phyloP scores from a whole-genome alignment of 2,329 filamentous ascomycete species.

The Metarhizium sp. region DNA sequence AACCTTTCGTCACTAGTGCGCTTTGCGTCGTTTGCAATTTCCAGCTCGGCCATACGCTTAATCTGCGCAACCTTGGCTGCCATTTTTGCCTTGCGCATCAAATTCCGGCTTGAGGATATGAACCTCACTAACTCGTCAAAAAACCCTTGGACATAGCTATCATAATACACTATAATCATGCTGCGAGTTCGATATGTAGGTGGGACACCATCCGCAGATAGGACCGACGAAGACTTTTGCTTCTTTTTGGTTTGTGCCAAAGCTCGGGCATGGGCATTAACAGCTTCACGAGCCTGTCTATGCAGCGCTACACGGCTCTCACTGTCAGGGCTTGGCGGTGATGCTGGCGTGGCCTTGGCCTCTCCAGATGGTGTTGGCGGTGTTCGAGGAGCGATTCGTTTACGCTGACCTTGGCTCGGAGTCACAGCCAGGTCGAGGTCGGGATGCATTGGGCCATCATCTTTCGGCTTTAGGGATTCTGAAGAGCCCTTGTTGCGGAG shows the following conservation, averaged over 20 bases:
- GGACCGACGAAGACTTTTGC: conserved; percentile 40
- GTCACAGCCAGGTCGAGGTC: conserved; percentile 6
- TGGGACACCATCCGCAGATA: conserved; percentile 37
- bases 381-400: conserved; percentile 5
- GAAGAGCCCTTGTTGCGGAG: conserved; percentile 43
- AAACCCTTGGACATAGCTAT: conserved; percentile 73
- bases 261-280: conserved; percentile 35
- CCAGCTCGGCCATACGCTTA: conserved; percentile 48
- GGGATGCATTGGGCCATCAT: conserved; percentile 26
- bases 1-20: conserved; percentile 25
- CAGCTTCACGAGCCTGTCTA: conserved; percentile 34
- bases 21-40: conserved; percentile 42
- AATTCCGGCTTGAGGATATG: conserved; percentile 70
- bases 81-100: conserved; percentile 82
- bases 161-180: conserved; percentile 86
- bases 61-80: conserved; percentile 64
- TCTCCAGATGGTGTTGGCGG: conserved; percentile 13
- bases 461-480: conserved; percentile 41
- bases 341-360: conserved; percentile 14
- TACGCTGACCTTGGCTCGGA: background rate
- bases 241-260: conserved; percentile 40
- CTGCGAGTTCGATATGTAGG: conserved; percentile 58
- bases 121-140: conserved; percentile 78
- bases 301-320: conserved; percentile 12
- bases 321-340: conserved; percentile 14